These are phyloP conservation scores for Mycena citricolor DNA, from an alignment of 1,284 basidiomycete genomes.

Conservation along the genomic window DNA sequence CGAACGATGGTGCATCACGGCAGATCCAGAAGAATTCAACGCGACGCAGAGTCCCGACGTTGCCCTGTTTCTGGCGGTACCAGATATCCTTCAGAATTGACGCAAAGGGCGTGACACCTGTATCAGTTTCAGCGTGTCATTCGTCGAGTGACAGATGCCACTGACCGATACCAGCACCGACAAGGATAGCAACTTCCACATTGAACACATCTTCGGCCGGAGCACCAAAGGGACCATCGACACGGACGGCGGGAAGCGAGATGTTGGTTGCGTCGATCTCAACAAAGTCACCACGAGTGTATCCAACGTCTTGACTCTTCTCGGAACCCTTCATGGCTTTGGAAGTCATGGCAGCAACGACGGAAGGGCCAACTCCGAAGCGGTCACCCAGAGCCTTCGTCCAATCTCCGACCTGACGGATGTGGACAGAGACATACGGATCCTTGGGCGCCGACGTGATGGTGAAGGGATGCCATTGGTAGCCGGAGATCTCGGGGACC, in stretches of 20 bases:
- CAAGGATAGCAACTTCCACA: constrained; percentile 79
- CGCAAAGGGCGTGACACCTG: constrained; percentile 85
- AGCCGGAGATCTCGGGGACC: constrained; percentile 78
- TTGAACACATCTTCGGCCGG: constrained; percentile 89
- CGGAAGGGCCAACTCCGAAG: constrained; percentile 75
- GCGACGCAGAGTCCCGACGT: constrained; percentile 73
- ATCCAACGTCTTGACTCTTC: constrained; percentile 51
- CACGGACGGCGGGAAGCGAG: constrained; percentile 69
- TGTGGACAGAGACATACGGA: constrained; percentile 85
- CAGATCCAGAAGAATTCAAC: constrained; percentile 94
- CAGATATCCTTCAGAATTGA: constrained; percentile 92
- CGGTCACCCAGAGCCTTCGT: constrained; percentile 79
- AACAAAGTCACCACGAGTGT: constrained; percentile 71
- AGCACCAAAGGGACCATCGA: constrained; percentile 87
- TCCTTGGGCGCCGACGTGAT: constrained; percentile 92
- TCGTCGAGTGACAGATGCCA: constrained; percentile 11
- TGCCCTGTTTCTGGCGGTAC: constrained; percentile 81
- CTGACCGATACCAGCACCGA: constrained; percentile 87
- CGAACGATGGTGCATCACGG: constrained; percentile 85
- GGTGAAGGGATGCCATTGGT: constrained; percentile 93
- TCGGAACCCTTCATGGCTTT: constrained; percentile 73
- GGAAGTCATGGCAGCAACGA: constrained; percentile 72
- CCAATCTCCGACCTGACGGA: constrained; percentile 90
- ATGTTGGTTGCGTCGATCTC: constrained; percentile 62
- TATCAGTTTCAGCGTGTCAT: constrained; percentile 11